phyloP scores from a whole-genome alignment of 2,329 filamentous ascomycete species.

The Xylaria sp. region DNA sequence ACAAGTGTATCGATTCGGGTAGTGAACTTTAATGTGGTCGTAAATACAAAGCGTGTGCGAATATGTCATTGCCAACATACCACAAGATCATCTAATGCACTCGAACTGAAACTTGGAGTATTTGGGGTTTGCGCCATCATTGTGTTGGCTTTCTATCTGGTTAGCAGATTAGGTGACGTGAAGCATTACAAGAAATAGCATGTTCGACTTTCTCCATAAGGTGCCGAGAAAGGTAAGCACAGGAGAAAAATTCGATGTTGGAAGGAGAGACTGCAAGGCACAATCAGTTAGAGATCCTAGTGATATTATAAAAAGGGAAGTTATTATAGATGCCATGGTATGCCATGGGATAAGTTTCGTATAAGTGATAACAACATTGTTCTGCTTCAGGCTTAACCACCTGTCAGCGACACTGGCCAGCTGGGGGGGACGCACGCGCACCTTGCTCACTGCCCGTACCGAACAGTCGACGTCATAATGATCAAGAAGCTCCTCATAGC shows the following conservation, averaged over 20 bases:
- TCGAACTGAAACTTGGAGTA: too few relatives aligned
- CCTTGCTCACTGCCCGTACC: conserved; percentile 29
- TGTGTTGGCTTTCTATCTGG: too few relatives aligned
- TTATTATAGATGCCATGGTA: neutral
- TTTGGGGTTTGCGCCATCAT: too few relatives aligned
- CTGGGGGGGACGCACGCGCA: neutral
- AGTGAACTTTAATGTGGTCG: neutral
- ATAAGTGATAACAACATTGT: neutral
- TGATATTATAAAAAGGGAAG: neutral
- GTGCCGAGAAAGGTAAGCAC: too few relatives aligned
- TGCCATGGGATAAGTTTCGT: too few relatives aligned
- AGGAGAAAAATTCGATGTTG: too few relatives aligned
- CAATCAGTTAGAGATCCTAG: neutral
- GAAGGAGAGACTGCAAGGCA: too few relatives aligned
- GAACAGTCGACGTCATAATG: conserved; percentile 42
- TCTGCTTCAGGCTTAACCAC: neutral
- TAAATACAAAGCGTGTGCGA: neutral
- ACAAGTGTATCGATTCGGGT: neutral
- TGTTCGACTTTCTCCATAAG: too few relatives aligned
- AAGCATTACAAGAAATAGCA: too few relatives aligned
- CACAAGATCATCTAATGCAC: too few relatives aligned
- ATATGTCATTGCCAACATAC: neutral
- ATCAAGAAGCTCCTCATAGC: conserved; percentile 23
- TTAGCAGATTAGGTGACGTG: too few relatives aligned
- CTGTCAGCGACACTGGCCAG: conserved; percentile 8